A percentile compares a stretch with the other conserved stretches of the same genome.
Evolutionary conservation across 495 filamentous ascomycete species (phyloP).

Genomic region (Xylaria acuta): DNA sequence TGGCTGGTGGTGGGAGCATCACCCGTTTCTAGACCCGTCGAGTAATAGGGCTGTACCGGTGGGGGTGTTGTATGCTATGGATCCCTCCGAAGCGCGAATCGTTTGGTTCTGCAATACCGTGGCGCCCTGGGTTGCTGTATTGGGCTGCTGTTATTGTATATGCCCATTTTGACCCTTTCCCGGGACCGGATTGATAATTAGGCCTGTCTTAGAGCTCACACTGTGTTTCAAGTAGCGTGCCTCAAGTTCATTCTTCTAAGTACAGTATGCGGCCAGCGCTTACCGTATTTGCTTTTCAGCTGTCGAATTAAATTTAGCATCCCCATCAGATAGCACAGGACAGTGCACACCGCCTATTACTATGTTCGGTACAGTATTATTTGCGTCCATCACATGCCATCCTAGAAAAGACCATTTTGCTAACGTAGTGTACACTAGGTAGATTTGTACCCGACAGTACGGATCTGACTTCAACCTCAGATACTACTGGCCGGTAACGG

Average conservation of each 20-base stretch:
- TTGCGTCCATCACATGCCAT: background rate
- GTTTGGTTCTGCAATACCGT: background rate
- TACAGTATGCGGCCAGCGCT: background rate
- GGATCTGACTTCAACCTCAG: slow-evolving; percentile 24
- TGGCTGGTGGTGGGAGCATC: background rate
- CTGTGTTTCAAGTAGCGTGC: background rate
- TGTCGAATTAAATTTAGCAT: slow-evolving; percentile 10
- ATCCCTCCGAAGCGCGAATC: background rate
- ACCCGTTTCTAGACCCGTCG: background rate
- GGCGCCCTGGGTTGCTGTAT: background rate
- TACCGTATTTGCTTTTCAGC: slow-evolving; percentile 9
- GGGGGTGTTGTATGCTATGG: background rate
- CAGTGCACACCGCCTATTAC: slow-evolving; percentile 9
- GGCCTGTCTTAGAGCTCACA: background rate
- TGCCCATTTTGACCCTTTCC: no score
- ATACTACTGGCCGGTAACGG: background rate
- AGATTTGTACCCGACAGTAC: slow-evolving; percentile 20
- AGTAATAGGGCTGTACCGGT: slow-evolving; percentile 7
- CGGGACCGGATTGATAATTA: background rate
- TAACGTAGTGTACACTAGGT: background rate
- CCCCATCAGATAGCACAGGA: background rate
- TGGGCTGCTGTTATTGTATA: background rate
- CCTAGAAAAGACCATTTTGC: background rate
- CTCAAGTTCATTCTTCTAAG: background rate
- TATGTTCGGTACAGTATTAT: slow-evolving; percentile 13